Evolutionary conservation across 106 monocot genomes (phyloP), one percentile per base, ranked within the genome.

Genomic region (Posidonia australis): DNA sequence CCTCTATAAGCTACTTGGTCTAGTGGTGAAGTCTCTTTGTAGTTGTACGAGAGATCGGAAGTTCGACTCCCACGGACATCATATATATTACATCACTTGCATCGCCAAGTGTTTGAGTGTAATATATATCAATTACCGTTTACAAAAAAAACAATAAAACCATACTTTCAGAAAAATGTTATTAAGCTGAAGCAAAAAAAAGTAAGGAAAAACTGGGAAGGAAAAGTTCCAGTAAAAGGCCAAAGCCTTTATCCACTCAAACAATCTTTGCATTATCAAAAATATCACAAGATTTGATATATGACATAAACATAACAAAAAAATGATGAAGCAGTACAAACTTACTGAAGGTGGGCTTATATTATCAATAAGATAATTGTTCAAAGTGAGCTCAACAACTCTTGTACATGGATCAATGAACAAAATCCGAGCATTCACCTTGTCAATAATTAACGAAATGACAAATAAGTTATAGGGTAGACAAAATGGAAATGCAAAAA

Each of bases 351-450:
- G 80, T 36, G 96, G 82, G 68, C 76, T 30, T 56, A 71, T 79
- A 72, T 85, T 75, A 6, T 60, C 46, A 68, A 87, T 67, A 55
- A 87, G 85, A 61, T 85, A 31, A 48, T 63, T 30, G 49, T 85
- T 91, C 62, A 98, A 73, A 58, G 90, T 91, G 52, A 98, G 75
- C n/a, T 90, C 96, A 77, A 98, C 67, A 66, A 90, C 87, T 83
- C 87, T 87, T 36, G 79, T 87, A 57, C 76, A 78, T 61, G 96
- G 90, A 54, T 98, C 96, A 60, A 98, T 71, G 76, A 91, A 98
- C 54, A 98, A 79, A 44, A 98, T 87, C 28, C 96, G 84, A 58
- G 90, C 96, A 84, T 74, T 85, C 29, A 98, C 80, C 96, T 98
- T 57, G 0, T 12, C 17, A 46, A 14, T 26, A 10, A 29, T 58